Evolutionary conservation across 768 basidiomycete genomes (phyloP).

Genomic region (Lepiota venenata): DNA sequence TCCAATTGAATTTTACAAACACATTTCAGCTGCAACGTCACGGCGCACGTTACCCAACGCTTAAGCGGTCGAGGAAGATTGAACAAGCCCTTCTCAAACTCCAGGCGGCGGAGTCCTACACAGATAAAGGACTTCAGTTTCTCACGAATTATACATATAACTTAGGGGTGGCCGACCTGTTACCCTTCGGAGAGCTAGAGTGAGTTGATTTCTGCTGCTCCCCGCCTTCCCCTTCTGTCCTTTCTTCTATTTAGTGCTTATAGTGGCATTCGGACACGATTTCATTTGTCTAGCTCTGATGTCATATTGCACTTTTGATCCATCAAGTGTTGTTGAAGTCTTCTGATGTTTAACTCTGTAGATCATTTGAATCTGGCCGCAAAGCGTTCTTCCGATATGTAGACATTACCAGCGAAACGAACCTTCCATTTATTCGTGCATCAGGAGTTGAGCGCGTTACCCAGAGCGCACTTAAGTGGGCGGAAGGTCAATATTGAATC

Average conservation of each 20-base stretch:
- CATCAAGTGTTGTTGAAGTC: not conserved
- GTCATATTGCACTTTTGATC: not conserved
- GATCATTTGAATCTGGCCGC: conserved; percentile 44
- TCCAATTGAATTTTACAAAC: not conserved
- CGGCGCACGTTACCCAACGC: conserved; percentile 75
- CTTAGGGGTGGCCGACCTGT: conserved; percentile 53
- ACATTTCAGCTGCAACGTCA: conserved; percentile 68
- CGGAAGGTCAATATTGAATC: conserved; percentile 38
- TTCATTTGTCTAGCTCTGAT: not conserved
- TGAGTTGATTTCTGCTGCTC: conserved; percentile 26
- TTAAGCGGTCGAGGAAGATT: conserved; percentile 40
- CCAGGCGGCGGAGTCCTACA: conserved; percentile 39
- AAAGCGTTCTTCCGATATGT: conserved; percentile 53
- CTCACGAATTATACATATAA: conserved; percentile 54
- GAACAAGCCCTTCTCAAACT: conserved; percentile 50
- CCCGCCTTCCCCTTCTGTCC: not conserved
- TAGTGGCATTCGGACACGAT: not conserved
- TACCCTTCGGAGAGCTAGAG: conserved; percentile 66
- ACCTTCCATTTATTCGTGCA: conserved; percentile 48
- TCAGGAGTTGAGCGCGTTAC: conserved; percentile 57
- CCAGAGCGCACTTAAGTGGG: conserved; percentile 71
- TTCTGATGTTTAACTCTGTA: conserved; percentile 10
- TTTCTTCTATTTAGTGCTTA: not conserved
- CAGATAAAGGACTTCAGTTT: conserved; percentile 49
- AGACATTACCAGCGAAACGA: conserved; percentile 36